A percentile compares a stretch with the other conserved stretches of the same genome.
Conservation (phyloP, 2,329 filamentous ascomycete genomes). For the Colletotrichum limetticola region DNA sequence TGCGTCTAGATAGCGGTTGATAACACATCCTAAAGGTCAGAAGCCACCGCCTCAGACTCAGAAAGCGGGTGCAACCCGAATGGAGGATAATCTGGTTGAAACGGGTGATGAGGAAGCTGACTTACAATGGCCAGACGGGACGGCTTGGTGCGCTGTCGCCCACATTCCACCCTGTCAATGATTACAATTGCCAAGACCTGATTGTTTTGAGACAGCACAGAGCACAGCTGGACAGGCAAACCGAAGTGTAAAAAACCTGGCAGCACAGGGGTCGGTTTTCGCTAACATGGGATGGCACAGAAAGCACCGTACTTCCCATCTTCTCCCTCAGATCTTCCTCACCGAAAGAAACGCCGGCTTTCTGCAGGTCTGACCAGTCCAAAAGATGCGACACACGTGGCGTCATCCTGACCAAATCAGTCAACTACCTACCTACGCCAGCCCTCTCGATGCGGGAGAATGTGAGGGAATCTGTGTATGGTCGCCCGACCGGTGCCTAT, state of each 20-base stretch:
- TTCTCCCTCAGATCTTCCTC: neutral
- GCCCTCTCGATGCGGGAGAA: neutral
- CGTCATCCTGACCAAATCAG: slow-evolving; percentile 19
- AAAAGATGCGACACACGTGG: slow-evolving; percentile 25
- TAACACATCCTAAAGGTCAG: neutral
- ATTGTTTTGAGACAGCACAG: neutral
- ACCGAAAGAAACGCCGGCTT: slow-evolving; percentile 16
- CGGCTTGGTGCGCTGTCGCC: neutral
- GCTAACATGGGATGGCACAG: slow-evolving; percentile 22
- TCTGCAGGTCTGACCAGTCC: slow-evolving; percentile 15
- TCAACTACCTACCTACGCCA: neutral
- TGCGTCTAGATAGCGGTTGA: neutral
- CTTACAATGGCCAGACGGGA: slow-evolving; percentile 13
- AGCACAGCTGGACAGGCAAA: neutral
- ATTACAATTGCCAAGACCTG: neutral
- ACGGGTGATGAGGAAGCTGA: neutral
- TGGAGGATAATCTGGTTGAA: neutral
- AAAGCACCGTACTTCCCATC: neutral
- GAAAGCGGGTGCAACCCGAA: neutral
- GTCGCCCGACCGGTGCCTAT: neutral
- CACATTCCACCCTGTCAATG: neutral
- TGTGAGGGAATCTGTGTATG: neutral
- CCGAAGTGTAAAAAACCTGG: slow-evolving; percentile 10
- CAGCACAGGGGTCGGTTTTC: slow-evolving; percentile 8
- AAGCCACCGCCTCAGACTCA: neutral